Evolutionary conservation across 1,284 basidiomycete genomes (phyloP).

Genomic region (Wallemia mellicola): DNA sequence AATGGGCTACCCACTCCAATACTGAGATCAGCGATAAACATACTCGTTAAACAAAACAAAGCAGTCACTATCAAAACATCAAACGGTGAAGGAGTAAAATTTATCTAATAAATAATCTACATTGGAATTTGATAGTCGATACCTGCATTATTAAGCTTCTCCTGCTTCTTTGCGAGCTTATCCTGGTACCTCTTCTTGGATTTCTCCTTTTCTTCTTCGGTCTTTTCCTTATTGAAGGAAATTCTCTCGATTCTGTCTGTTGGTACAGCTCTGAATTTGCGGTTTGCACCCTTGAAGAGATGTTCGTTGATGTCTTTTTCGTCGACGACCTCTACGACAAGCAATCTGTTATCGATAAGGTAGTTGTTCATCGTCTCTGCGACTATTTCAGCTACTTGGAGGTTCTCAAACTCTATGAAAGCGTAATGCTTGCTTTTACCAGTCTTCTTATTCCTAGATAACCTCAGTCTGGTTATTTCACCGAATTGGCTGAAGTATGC

Average conservation of each 20-base stretch:
- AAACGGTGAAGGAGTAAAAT: background rate
- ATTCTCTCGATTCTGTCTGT: slow-evolving; percentile 35
- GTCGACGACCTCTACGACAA: slow-evolving; percentile 70
- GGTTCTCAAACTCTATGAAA: slow-evolving; percentile 78
- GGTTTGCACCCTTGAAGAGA: slow-evolving; percentile 40
- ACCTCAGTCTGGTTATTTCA: slow-evolving; percentile 51
- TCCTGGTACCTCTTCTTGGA: slow-evolving; percentile 8
- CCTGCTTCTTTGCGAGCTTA: slow-evolving; percentile 15
- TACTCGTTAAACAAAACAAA: background rate
- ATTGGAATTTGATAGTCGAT: background rate
- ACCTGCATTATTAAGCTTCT: slow-evolving; percentile 8
- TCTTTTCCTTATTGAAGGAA: slow-evolving; percentile 9
- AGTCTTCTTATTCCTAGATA: slow-evolving; percentile 88
- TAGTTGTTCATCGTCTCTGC: slow-evolving; percentile 99
- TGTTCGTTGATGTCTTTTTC: slow-evolving; percentile 26
- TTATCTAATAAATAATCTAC: background rate
- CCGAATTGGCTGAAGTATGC: slow-evolving; percentile 91
- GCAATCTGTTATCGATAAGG: slow-evolving; percentile 18
- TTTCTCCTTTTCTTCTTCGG: slow-evolving; percentile 13
- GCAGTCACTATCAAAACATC: background rate
- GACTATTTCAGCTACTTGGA: slow-evolving; percentile 71
- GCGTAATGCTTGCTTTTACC: slow-evolving; percentile 88
- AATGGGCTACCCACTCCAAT: background rate
- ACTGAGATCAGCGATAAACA: background rate
- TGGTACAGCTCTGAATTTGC: slow-evolving; percentile 57